Evolutionary conservation across 306 rosid species (phyloP), one percentile per base, ranked within the genome.

Genomic region (Cicer bijugum): DNA sequence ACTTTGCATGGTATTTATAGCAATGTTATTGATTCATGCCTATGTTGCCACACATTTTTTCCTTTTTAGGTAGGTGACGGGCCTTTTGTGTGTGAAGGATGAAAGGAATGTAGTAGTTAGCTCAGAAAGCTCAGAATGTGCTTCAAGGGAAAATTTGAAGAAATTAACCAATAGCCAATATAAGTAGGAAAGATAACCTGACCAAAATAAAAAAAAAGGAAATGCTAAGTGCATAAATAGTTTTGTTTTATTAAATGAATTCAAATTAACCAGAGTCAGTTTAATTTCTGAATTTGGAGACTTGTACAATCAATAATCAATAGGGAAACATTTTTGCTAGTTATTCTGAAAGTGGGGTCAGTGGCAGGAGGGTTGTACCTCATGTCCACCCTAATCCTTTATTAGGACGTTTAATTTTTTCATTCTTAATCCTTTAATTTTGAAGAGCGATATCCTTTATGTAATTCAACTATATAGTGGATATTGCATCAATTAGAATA

Each of bases 51-150:
- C 61, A 52, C 53, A 6, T 19, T 28, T 70, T 51, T 37, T 44
- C 53, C 48, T 48, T 44, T 63, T 14, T 23, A 20, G 69, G 74
- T 85, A 77, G 87, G 87, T 82, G 74, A 37, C 43, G 51, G 71
- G 85, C 59, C 15, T 53, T 58, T 82, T 81, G 23, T 78, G 82
- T 87, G 77, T 81, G 84, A 76, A 57, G 66, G 48, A 5, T 23
- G 69, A 61, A 28, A 28, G 35, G 73, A 17, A 20, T 19, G 69
- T 12, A 45, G 68, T 81, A 62, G 81, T 52, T 62, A 69, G 37
- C 55, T 14, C 39, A 69, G 45, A 28, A 58, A 58, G 38, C 44
- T 43, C 16, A 52, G 37, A 35, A 43, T 45, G 51, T 80, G 68
- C 46, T 79, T 66, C 3, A 0, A n/a, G 38, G 12, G 43, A 78